Conservation (phyloP, 352 stramenopile species). For the Peronospora belbahrii region DNA sequence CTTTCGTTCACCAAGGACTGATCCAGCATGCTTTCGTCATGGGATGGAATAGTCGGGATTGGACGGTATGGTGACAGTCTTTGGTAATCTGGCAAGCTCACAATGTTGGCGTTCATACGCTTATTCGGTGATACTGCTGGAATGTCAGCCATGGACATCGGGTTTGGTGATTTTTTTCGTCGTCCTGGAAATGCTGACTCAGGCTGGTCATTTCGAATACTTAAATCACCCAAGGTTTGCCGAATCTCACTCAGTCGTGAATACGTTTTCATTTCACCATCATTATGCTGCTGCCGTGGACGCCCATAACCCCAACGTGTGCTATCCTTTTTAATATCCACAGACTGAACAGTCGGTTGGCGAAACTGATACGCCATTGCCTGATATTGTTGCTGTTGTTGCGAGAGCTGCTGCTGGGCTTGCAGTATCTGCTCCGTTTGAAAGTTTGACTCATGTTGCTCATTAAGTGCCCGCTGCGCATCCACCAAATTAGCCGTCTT, state of each 20-base stretch:
- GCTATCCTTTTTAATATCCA: constrained; percentile 8
- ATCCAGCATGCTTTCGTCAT: constrained; percentile 36
- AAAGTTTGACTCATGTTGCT: constrained; percentile 49
- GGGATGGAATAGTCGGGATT: constrained; percentile 5
- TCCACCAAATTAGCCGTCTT: constrained; percentile 59
- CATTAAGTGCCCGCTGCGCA: constrained; percentile 45
- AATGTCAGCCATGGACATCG: constrained; percentile 70
- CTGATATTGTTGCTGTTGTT: constrained; percentile 27
- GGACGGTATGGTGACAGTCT: constrained; percentile 31
- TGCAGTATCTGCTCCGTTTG: constrained; percentile 26
- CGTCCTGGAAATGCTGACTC: constrained; percentile 13
- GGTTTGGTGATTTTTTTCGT: constrained; percentile 27
- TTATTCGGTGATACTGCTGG: constrained; percentile 21
- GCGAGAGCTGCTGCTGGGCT: constrained; percentile 15
- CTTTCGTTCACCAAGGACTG: constrained; percentile 61
- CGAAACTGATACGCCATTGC: constrained; percentile 11
- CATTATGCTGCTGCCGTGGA: constrained; percentile 3
- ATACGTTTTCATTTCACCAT: constrained; percentile 7
- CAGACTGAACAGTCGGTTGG: constrained; percentile 14
- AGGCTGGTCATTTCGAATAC: constrained; percentile 13
- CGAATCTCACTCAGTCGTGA: constrained; percentile 24
- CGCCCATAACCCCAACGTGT: not conserved
- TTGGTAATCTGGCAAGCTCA: constrained; percentile 37
- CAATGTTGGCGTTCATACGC: constrained; percentile 13
- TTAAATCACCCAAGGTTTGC: constrained; percentile 18